Percentiles rank a stretch among this genome's conserved stretches.
Conservation (phyloP, 345 rosid genomes). For the Euphorbia pulcherrima region DNA sequence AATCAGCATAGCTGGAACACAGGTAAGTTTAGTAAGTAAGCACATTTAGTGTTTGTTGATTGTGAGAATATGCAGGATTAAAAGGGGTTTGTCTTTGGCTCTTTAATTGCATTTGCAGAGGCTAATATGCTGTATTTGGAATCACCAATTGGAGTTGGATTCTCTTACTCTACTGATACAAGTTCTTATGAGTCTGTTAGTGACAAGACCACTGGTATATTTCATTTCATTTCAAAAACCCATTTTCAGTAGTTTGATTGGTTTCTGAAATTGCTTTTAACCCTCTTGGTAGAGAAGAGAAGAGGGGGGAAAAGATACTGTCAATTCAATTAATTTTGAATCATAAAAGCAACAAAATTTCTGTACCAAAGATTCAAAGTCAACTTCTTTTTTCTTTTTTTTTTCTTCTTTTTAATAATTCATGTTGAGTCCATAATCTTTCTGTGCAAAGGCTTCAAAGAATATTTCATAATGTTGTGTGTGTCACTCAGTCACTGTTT, state of each 20-base stretch:
- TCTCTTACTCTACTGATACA: constrained; percentile 72
- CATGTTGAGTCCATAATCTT: constrained; percentile 5
- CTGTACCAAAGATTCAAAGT: constrained; percentile 30
- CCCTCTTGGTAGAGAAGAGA: neutral
- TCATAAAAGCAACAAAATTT: constrained; percentile 21
- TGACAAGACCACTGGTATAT: constrained; percentile 77
- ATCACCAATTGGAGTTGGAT: constrained; percentile 94
- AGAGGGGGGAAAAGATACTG: neutral
- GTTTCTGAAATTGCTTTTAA: neutral
- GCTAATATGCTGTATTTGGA: constrained; percentile 93
- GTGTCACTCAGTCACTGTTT: neutral
- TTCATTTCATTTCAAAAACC: neutral
- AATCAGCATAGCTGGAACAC: constrained; percentile 89
- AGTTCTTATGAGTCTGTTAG: constrained; percentile 60
- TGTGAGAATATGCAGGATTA: neutral
- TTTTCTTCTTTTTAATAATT: neutral
- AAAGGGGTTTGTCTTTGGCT: constrained; percentile 19
- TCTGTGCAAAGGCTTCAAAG: constrained; percentile 27
- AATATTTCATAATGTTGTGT: constrained; percentile 26
- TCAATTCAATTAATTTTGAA: constrained; percentile 8
- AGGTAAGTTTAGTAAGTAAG: constrained; percentile 32
- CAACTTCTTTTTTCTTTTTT: constrained; percentile 6
- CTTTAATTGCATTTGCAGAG: constrained; percentile 43
- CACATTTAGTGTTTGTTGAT: neutral
- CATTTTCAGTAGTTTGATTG: neutral